Evolutionary conservation across 1,284 basidiomycete species (phyloP).

Genomic region (Clitocybe nebularis): DNA sequence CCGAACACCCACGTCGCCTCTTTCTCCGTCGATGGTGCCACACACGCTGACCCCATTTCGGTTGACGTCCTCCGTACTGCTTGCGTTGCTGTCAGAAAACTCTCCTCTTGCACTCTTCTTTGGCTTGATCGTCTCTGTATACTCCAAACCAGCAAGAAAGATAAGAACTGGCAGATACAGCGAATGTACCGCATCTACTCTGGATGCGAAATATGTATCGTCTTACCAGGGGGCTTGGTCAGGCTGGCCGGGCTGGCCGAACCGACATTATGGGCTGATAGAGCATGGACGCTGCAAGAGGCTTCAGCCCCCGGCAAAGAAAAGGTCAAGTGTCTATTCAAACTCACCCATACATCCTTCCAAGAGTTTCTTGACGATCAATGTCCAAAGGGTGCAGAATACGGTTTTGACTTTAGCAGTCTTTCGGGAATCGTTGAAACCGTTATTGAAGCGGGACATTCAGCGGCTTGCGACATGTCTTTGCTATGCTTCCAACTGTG

Average conservation of each 20-base stretch:
- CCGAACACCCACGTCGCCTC: neutral
- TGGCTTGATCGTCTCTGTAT: neutral
- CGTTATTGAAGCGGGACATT: neutral
- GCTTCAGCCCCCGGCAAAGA: neutral
- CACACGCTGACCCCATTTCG: neutral
- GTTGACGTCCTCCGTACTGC: neutral
- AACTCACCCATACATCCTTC: neutral
- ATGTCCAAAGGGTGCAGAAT: neutral
- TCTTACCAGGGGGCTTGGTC: neutral
- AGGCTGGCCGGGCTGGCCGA: neutral
- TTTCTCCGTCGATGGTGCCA: neutral
- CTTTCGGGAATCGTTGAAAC: neutral
- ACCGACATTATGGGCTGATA: neutral
- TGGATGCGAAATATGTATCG: neutral
- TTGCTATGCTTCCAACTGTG: neutral
- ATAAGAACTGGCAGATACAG: neutral
- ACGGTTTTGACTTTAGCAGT: neutral
- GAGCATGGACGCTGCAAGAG: neutral
- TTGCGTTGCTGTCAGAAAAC: neutral
- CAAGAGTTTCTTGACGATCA: neutral
- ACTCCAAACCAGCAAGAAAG: neutral
- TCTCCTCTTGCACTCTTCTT: neutral
- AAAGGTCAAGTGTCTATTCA: neutral
- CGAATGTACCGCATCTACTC: neutral
- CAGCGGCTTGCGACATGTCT: neutral